Evolutionary conservation across 345 rosid genomes (phyloP).

Genomic region (Eucalyptus leucophloia): DNA sequence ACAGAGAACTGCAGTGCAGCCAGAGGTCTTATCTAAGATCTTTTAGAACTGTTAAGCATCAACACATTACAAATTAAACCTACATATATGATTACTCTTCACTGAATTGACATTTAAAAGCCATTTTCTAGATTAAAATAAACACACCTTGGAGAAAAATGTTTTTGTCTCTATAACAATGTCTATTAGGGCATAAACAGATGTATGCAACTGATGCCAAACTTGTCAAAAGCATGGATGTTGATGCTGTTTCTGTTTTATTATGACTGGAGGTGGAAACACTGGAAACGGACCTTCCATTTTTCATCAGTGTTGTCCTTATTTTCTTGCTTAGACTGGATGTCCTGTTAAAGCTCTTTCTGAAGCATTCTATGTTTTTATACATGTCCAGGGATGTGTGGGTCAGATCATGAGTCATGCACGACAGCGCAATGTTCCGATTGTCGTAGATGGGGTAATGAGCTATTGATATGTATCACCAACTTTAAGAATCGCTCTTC

Average conservation of each 20-base stretch:
- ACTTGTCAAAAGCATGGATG: background rate
- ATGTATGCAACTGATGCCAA: background rate
- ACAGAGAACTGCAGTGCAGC: background rate
- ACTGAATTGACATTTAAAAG: background rate
- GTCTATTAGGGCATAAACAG: background rate
- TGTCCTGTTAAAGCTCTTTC: background rate
- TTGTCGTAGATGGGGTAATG: conserved; percentile 83
- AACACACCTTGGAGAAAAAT: background rate
- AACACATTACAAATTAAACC: background rate
- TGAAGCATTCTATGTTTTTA: background rate
- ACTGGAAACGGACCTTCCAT: background rate
- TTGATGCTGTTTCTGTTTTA: background rate
- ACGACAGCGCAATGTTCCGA: conserved; percentile 54
- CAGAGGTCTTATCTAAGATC: background rate
- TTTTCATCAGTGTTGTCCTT: background rate
- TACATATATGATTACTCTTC: background rate
- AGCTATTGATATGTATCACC: background rate
- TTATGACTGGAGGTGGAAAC: background rate
- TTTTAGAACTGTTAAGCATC: background rate
- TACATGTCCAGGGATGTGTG: conserved; percentile 55
- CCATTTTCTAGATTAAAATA: background rate
- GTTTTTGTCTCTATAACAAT: background rate
- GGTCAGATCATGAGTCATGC: conserved; percentile 66
- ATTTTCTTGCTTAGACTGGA: background rate
- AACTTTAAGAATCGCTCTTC: background rate